Base-by-base conservation (phyloP, 2,329 filamentous ascomycete species). In the Hymenoscyphus repandus region DNA sequence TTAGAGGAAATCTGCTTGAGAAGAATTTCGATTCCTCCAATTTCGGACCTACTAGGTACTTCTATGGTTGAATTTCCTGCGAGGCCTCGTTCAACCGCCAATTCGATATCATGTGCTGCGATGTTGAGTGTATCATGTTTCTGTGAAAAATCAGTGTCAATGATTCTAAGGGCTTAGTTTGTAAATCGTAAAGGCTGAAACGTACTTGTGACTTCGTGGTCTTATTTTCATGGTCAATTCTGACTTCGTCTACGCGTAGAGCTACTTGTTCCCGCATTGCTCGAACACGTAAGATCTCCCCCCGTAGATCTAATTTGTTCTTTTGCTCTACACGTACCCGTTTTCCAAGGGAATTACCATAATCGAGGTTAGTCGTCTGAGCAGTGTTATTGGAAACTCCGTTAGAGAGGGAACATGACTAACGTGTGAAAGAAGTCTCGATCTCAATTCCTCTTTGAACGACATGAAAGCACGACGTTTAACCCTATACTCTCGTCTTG, bases 261-360 rank as follows among this genome's bases (percentile, higher is more conserved):
- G 77, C 79, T 6, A 85, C 76, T 56, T 84, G 75, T 58, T 85
- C 80, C 47, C 80, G 71, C 66, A 85, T 81, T 18, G 72, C 70
- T 41, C 78, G 74, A 50, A 85, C 71, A 1, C 73, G 72, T 27
- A 84, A 62, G n/a, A 86, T 80, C 31, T 83, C 78, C 11, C 81
- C 75, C 40, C 82, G 75, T 15, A 85, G 66, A 0, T 68, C 63
- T 3, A 82, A 64, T 62, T 70, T 83, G 59, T 81, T 76, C 53
- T 73, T 78, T 50, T 83, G 77, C 9, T 76, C 74, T 7, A 78
- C 71, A 12, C 76, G 74, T 42, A 85, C 72, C 12, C 80, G 75
- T 60, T 79, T 80, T 47, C 75, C 73, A 46, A 85, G 68, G 12
- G 77, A 73, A 54, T 82, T 74, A 56, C 78, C 72, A 40, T 78